Percentiles rank a stretch among this genome's conserved stretches.
Evolutionary conservation across 2,329 filamentous ascomycete genomes (phyloP).

Genomic region (Phialemonium atrogriseum): DNA sequence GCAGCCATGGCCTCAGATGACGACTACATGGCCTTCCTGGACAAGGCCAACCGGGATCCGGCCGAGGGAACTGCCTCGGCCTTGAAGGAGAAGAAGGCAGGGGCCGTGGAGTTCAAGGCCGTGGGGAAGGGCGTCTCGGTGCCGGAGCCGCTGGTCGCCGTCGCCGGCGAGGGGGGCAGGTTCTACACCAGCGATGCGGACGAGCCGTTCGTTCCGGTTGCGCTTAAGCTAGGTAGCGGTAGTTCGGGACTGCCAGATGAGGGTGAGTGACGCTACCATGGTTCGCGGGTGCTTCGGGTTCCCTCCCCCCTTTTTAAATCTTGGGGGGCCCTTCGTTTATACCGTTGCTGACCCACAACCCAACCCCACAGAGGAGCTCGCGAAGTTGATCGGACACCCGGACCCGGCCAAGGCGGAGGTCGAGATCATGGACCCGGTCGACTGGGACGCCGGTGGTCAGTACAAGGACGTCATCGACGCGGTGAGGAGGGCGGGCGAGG

Average conservation of each 20-base stretch:
- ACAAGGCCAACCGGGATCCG: constrained; percentile 78
- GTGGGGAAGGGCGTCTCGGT: constrained; percentile 47
- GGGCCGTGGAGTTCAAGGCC: constrained; percentile 35
- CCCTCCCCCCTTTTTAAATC: constrained; percentile 2
- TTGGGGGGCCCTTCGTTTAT: neutral
- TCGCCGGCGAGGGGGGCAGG: constrained; percentile 43
- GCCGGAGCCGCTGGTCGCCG: constrained; percentile 47
- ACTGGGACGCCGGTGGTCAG: constrained; percentile 66
- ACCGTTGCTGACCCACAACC: constrained; percentile 1
- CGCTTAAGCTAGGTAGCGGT: constrained; percentile 49
- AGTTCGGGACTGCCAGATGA: constrained; percentile 50
- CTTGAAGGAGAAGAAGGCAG: constrained; percentile 14
- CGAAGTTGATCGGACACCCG: constrained; percentile 54
- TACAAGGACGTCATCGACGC: constrained; percentile 64
- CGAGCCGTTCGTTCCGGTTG: constrained; percentile 75
- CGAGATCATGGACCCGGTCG: constrained; percentile 55
- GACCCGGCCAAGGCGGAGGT: constrained; percentile 47
- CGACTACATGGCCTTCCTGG: constrained; percentile 75
- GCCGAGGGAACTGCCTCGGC: constrained; percentile 44
- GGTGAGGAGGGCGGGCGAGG: constrained; percentile 53
- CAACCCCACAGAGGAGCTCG: constrained; percentile 53
- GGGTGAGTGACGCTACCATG: constrained; percentile 40
- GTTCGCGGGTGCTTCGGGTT: constrained; percentile 1
- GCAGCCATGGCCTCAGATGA: constrained; percentile 74
- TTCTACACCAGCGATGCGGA: constrained; percentile 78